Base-by-base conservation (phyloP, 805 yeast species). In the Kregervanrija pseudodelftensis region DNA sequence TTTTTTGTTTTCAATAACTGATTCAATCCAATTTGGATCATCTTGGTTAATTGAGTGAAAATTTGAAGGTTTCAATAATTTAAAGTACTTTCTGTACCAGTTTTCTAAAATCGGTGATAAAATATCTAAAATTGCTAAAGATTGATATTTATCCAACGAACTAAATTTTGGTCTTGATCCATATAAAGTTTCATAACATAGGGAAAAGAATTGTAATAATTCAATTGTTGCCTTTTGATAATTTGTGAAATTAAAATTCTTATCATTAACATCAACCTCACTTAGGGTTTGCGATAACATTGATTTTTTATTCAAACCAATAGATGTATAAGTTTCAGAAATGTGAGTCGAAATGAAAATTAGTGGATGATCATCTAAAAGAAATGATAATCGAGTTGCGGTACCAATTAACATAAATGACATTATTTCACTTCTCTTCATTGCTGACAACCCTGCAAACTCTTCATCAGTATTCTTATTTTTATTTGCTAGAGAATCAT, bases 361-460 rank as follows among this genome's bases (percentile, higher is more conserved):
- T 53, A 82, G 75, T 9, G 89, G 72, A 47, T 85, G 79, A 14
- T 78, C 75, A 37, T 85, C 86, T 68, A 87, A 77, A 54, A 88
- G 76, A 59, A 87, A 95, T 3, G 95, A 93, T 36, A 90, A 65
- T 45, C 97, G 70, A 2, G 87, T 83, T 0, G 95, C 90, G 2
- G 86, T 79, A 2, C 97, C 96, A 40, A 87, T 80, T 48, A 88
- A 74, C 93, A 89, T 85, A 91, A 95, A 90, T 0, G 95, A 84
- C 89, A 88, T 85, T 35, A 95, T 72, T 60, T 87, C 90, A 49
- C 90, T 81, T 55, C 96, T 69, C 53, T 95, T 72, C 77, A 89
- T 79, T 1, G 95, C 95, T 30, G 87, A 86, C 38, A 86, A 65
- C 0, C 95, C 95, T 0, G 90, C 82, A 37, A 77, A 64, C 31